Evolutionary conservation across 75 land plant species (phyloP).

Genomic region (Picea sitchensis): DNA sequence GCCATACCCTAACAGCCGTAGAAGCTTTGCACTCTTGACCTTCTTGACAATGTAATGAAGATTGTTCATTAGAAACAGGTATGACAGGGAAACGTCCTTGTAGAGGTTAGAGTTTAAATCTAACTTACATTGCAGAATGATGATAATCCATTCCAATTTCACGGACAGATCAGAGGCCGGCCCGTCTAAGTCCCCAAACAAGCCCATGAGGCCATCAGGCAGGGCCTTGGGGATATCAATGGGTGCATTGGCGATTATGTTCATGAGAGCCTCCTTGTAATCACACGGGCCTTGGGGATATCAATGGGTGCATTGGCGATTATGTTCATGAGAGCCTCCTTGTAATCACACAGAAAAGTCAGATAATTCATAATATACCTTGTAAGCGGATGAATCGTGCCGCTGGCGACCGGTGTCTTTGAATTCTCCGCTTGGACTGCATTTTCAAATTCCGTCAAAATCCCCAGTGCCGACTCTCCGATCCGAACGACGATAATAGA

Average conservation of each 20-base stretch:
- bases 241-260: too few species aligned
- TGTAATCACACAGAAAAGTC: conserved; percentile 29
- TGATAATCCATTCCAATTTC: conserved; percentile 27
- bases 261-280: too few species aligned
- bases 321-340: conserved; percentile 40
- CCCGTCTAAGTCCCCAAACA: neutral
- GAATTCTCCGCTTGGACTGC: conserved; percentile 25
- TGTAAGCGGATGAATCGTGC: conserved; percentile 57
- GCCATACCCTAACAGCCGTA: conserved; percentile 38
- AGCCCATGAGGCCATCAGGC: neutral
- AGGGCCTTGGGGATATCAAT: too few species aligned
- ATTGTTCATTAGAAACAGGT: conserved; percentile 75
- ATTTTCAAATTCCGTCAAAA: conserved; percentile 38
- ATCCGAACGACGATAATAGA: conserved; percentile 30
- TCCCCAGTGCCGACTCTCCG: conserved; percentile 34
- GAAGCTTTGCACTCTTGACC: conserved; percentile 48
- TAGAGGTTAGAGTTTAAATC: conserved; percentile 46
- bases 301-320: conserved; percentile 2
- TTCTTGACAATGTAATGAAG: conserved; percentile 69
- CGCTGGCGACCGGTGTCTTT: conserved; percentile 31
- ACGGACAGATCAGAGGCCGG: conserved; percentile 16
- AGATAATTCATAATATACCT: conserved; percentile 72
- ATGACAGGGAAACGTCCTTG: conserved; percentile 43
- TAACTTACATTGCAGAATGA: conserved; percentile 43
- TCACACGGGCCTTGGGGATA: neutral